Evolutionary conservation across 164 flowering plant species (phyloP).

Genomic region (Berberis vulgaris): DNA sequence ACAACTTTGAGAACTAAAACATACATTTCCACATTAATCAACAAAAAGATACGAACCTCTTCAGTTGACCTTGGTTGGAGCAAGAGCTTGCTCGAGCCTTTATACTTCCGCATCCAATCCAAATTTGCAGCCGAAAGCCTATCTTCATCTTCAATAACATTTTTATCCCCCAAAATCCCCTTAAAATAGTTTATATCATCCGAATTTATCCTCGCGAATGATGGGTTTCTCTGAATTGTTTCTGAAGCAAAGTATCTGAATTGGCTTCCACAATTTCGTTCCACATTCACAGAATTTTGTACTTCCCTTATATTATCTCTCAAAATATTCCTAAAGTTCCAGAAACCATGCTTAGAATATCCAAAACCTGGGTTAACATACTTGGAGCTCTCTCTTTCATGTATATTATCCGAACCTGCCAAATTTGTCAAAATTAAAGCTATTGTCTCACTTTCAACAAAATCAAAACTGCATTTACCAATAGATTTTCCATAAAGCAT

Average conservation of each 20-base stretch:
- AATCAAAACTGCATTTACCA: too few relatives aligned
- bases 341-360: too few relatives aligned
- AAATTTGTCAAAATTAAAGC: too few relatives aligned
- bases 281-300: neutral
- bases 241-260: conserved; percentile 36
- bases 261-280: conserved; percentile 10
- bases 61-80: conserved; percentile 70
- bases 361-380: too few relatives aligned
- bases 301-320: conserved; percentile 10
- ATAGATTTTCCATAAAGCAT: too few relatives aligned
- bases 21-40: neutral
- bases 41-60: conserved; percentile 43
- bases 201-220: conserved; percentile 44
- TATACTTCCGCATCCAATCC: conserved; percentile 87
- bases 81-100: conserved; percentile 82
- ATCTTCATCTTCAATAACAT: conserved; percentile 77
- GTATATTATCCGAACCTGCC: too few relatives aligned
- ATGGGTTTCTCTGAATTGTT: conserved; percentile 37
- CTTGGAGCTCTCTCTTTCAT: too few relatives aligned
- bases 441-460: too few relatives aligned
- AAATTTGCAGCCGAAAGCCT: conserved; percentile 52
- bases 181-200: conserved; percentile 61
- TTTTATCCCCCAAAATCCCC: conserved; percentile 61
- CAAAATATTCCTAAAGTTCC: neutral
- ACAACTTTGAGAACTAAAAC: neutral